A percentile compares a stretch with the other conserved stretches of the same genome.
phyloP scores from a whole-genome alignment of 495 filamentous ascomycete species.

The Podospora bellae-mahoneyi region DNA sequence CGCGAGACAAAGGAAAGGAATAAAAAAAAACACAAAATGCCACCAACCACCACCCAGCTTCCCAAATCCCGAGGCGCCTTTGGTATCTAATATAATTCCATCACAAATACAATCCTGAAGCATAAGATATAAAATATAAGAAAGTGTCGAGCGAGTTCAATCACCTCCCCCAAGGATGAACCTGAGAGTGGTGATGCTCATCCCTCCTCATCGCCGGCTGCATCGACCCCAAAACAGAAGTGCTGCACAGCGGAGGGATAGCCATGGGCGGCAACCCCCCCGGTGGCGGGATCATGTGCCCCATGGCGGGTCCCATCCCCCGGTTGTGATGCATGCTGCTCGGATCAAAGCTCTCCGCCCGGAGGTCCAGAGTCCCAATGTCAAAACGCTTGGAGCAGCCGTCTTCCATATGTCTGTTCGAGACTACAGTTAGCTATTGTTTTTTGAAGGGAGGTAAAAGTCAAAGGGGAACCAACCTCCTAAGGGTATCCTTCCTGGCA shows the following conservation, averaged over 20 bases:
- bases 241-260: constrained; percentile 38
- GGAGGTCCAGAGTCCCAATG: constrained; percentile 45
- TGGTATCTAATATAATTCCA: constrained; percentile 22
- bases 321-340: constrained; percentile 20
- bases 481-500: constrained; percentile 77
- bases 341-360: constrained; percentile 40
- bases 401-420: constrained; percentile 69
- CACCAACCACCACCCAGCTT: not conserved
- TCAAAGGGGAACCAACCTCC: constrained; percentile 53
- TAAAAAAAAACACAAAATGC: not conserved
- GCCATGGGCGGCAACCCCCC: constrained; percentile 43
- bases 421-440: constrained; percentile 11
- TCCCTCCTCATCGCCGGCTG: constrained; percentile 35
- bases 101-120: constrained; percentile 12
- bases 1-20: not conserved
- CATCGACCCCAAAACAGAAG: constrained; percentile 38
- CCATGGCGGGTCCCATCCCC: constrained; percentile 25
- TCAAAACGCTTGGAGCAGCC: constrained; percentile 74
- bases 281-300: constrained; percentile 25
- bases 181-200: constrained; percentile 17
- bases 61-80: not conserved
- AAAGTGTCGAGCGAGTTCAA: not conserved
- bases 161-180: constrained; percentile 32
- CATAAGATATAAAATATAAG: not conserved
- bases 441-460: not conserved